Conservation (phyloP, 2,329 filamentous ascomycete genomes). For the Zarea fungicola region DNA sequence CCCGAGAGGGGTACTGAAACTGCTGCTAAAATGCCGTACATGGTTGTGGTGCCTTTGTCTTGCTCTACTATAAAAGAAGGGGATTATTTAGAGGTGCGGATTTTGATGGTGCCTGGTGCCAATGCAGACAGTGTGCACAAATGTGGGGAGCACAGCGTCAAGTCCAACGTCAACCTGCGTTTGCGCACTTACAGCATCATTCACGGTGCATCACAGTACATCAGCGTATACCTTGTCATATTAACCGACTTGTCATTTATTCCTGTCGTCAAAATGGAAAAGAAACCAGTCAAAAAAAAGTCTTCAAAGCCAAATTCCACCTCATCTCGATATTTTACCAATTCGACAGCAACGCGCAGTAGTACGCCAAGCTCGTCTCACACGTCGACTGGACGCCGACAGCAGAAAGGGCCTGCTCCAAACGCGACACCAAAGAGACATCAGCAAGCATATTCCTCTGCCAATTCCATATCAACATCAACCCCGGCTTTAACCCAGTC, state of each 20-base stretch:
- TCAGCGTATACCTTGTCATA: neutral
- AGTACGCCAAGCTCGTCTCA: neutral
- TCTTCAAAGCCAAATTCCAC: neutral
- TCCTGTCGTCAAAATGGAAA: neutral
- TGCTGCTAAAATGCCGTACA: slow-evolving; percentile 41
- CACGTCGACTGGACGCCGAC: neutral
- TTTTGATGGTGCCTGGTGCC: slow-evolving; percentile 5
- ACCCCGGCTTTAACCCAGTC: slow-evolving; percentile 13
- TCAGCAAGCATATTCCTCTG: neutral
- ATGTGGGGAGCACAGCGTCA: neutral
- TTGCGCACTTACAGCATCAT: neutral
- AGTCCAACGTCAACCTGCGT: neutral
- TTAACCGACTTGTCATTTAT: no score
- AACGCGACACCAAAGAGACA: neutral
- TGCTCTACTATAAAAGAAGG: slow-evolving; percentile 21
- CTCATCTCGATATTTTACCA: slow-evolving; percentile 5
- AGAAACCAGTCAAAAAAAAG: neutral
- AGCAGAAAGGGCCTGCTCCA: neutral
- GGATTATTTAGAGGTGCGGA: neutral
- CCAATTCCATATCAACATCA: neutral
- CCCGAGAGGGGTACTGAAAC: slow-evolving; percentile 31
- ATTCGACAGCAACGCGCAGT: neutral
- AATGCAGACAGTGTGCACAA: neutral
- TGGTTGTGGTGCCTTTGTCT: slow-evolving; percentile 24
- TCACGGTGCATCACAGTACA: neutral